Conservation (phyloP, 169 alveolate genomes). For the Babesia ovata region DNA sequence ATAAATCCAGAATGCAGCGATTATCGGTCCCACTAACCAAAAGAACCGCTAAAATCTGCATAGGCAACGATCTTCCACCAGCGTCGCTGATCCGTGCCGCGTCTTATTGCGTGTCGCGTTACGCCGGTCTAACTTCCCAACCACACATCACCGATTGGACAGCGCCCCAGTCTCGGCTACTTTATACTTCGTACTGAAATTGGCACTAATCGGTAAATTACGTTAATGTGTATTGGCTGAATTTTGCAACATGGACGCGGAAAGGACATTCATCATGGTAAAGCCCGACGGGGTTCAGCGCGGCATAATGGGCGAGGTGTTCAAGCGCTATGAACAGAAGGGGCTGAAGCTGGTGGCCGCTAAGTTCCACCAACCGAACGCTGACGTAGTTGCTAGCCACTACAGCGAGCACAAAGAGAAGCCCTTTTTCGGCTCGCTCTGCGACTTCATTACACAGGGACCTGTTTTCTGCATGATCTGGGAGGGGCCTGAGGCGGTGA, state of each 20-base stretch:
- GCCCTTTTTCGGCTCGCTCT: constrained; percentile 91
- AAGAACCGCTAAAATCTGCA: no score
- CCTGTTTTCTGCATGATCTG: constrained; percentile 98
- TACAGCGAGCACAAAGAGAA: constrained; percentile 92
- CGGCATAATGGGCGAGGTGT: constrained; percentile 93
- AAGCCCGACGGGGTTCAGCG: constrained; percentile 99
- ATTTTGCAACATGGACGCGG: constrained; percentile 47
- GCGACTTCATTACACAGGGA: constrained; percentile 90
- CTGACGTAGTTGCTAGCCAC: constrained; percentile 90
- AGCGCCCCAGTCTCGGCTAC: no score
- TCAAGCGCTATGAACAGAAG: constrained; percentile 91
- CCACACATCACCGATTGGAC: no score
- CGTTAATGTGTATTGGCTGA: not conserved
- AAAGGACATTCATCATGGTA: constrained; percentile 96
- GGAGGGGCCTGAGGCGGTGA: constrained; percentile 95
- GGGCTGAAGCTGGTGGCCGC: constrained; percentile 95
- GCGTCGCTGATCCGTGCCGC: no score
- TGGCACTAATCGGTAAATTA: no score
- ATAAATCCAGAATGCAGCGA: no score
- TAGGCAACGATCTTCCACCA: no score
- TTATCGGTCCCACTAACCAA: no score
- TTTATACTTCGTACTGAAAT: no score
- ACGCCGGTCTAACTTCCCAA: not conserved
- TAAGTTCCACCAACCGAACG: constrained; percentile 87
- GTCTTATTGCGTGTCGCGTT: not conserved